Base-by-base conservation (phyloP, 208 protist species). In the Trypanosoma avium region DNA sequence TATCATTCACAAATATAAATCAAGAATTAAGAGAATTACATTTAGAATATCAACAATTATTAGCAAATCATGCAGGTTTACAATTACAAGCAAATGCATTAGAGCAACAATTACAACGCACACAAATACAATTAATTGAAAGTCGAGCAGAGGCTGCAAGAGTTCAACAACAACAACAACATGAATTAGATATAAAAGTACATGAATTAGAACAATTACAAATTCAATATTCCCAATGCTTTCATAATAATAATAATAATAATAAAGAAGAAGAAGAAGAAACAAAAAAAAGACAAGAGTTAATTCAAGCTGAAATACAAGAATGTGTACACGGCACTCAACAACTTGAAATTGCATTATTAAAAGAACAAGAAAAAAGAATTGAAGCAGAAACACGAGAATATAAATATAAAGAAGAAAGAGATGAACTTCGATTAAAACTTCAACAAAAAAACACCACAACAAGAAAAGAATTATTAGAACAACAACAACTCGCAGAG, bases 401-500 rank as follows among this genome's bases (percentile, higher is more conserved):
- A 19, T 9, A 30, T 26, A 19, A 27, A 4, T 30, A n/a, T 12
- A 4, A 2, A 33, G 53, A 24, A 2, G 22, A 46, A 29, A 19
- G 64, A 48, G 27, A 55, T 65, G 59, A 38, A n/a, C 3, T 64
- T 6, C 72, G 78, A 12, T 46, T 32, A 17, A 21, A 61, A 10
- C 42, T 71, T 2, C 70, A 79, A 26, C 67, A 65, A 10, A 36
- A 63, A 19, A 55, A 63, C 7, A 61, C 74, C 38, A 46, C 72
- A 30, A 43, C 52, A 1, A 72, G 77, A 24, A 49, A 70, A 30
- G 79, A 92, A 32, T 40, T 81, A 12, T 47, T 92, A 46, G 85
- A 92, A 45, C 79, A 92, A 52, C 82, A 92, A 50, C 66, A 82
- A 49, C 70, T 88, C 13, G 60, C 68, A 9, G 57, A 67, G 12